These are phyloP conservation scores for Boechera divaricarpa DNA, from an alignment of 345 rosid genomes.

Conservation along the genomic window DNA sequence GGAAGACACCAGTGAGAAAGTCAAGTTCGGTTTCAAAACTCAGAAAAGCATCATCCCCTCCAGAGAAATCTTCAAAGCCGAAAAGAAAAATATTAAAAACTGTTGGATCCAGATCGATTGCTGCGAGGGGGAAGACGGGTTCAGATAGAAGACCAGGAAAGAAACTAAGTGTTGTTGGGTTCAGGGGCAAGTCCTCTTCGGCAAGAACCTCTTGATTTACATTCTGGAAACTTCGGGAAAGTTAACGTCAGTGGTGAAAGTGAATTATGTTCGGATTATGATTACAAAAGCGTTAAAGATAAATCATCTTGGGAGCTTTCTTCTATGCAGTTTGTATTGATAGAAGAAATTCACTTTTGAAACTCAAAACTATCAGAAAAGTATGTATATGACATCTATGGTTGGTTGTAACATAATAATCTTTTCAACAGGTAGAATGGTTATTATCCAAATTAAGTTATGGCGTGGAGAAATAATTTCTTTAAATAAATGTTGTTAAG, in stretches of 20 bases:
- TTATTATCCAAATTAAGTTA: background rate
- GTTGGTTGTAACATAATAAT: slow-evolving; percentile 9
- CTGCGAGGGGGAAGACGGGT: slow-evolving; percentile 46
- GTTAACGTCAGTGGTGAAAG: slow-evolving; percentile 18
- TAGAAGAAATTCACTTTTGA: slow-evolving; percentile 26
- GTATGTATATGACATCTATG: slow-evolving; percentile 12
- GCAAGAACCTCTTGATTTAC: slow-evolving; percentile 50
- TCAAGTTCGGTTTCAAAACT: slow-evolving; percentile 43
- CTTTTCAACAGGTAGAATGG: background rate
- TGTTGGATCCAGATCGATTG: slow-evolving; percentile 44
- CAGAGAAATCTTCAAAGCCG: slow-evolving; percentile 51
- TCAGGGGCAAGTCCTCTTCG: slow-evolving; percentile 67
- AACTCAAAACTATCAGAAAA: slow-evolving; percentile 7
- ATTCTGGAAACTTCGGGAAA: background rate
- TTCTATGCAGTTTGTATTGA: background rate
- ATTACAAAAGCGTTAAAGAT: slow-evolving; percentile 14
- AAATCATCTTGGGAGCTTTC: slow-evolving; percentile 11
- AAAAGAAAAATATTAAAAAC: slow-evolving; percentile 41
- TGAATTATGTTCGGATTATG: slow-evolving; percentile 9
- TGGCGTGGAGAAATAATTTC: background rate
- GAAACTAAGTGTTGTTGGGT: slow-evolving; percentile 78
- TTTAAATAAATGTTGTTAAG: background rate
- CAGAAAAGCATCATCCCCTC: slow-evolving; percentile 45
- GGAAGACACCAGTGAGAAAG: slow-evolving; percentile 45
- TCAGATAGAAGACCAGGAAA: slow-evolving; percentile 41